Conservation (phyloP, 1,139 yeast genomes). For the Zygoascus hellenicus region DNA sequence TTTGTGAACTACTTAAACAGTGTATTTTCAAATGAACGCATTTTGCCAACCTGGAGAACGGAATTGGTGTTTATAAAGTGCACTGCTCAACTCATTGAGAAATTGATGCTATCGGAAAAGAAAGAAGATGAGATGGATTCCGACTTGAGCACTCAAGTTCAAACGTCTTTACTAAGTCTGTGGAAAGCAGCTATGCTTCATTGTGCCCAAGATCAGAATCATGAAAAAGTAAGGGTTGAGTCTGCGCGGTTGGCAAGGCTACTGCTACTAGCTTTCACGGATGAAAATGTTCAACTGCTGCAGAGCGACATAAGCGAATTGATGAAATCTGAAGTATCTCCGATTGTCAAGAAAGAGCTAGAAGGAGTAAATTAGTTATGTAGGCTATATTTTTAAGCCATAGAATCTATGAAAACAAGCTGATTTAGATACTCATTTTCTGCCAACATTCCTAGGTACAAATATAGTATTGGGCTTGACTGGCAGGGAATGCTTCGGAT, state of each 20-base stretch:
- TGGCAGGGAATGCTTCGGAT: neutral
- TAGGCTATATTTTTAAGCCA: neutral
- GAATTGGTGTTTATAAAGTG: conserved; percentile 35
- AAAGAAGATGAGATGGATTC: neutral
- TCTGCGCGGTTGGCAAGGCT: conserved; percentile 37
- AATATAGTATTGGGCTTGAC: conserved; percentile 18
- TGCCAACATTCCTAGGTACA: conserved; percentile 17
- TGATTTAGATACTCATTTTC: conserved; percentile 2
- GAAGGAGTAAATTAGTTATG: conserved; percentile 6
- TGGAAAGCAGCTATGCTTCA: conserved; percentile 31
- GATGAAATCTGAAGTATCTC: conserved; percentile 19
- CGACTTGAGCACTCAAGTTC: neutral
- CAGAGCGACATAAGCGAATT: conserved; percentile 12
- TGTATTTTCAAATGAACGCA: conserved; percentile 5
- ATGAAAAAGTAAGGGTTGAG: conserved; percentile 61
- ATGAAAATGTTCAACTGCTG: conserved; percentile 4
- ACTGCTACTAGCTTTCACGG: conserved; percentile 21
- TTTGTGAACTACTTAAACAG: conserved; percentile 2
- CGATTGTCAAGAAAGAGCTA: conserved; percentile 23
- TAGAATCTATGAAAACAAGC: neutral
- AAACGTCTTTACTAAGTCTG: conserved; percentile 18
- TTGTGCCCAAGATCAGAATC: conserved; percentile 43
- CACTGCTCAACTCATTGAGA: neutral
- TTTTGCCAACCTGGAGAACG: conserved; percentile 51
- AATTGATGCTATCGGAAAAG: neutral